Evolutionary conservation across 2,329 filamentous ascomycete species (phyloP), one percentile per base, ranked within the genome.

Genomic region (Exophiala phaeomuriformis): DNA sequence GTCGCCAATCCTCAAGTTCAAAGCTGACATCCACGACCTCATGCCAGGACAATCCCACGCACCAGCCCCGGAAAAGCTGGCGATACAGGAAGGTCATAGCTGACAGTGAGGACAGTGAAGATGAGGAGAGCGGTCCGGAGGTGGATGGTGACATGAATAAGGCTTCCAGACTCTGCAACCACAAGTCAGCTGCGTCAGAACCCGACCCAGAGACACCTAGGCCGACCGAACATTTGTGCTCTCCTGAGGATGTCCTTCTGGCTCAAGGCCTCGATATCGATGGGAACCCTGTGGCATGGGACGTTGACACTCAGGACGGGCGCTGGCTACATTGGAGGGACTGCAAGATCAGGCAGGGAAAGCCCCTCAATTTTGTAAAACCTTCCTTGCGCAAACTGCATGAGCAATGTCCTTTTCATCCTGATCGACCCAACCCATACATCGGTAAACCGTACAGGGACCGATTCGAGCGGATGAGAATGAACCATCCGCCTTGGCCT

Each of bases 241-340:
- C 51, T 7, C 33, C 35, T 3, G 31, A 27, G 3, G 57, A 57
- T 9, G 43, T 57, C 6, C 48, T 51, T 12, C 31, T 53, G 1
- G 44, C 50, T 42, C 42, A 53, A 33, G 59, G 59, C 30, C 47
- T 47, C 7, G 56, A 61, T 50, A 31, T 32, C 28, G 36, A 42
- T 8, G 59, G 59, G 7, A 57, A 59, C 12, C 57, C 46, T 52
- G 33, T 58, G 2, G 43, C 57, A 6, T 61, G 59, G 57, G 59
- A 61, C 48, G 45, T 58, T 9, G 48, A 51, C 2, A 59, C 54
- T 8, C 59, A 58, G 37, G 57, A 61, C 8, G 59, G 59, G 33
- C 57, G 59, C 7, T 61, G 59, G 59, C 55, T 60, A n/a, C 50
- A 53, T 3, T 60, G 59, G 57, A 50, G 59, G 52, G 59, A 61